These are phyloP conservation scores for Ustilago shanxiensis DNA, from an alignment of 1,284 basidiomycete species.

Conservation along the genomic window DNA sequence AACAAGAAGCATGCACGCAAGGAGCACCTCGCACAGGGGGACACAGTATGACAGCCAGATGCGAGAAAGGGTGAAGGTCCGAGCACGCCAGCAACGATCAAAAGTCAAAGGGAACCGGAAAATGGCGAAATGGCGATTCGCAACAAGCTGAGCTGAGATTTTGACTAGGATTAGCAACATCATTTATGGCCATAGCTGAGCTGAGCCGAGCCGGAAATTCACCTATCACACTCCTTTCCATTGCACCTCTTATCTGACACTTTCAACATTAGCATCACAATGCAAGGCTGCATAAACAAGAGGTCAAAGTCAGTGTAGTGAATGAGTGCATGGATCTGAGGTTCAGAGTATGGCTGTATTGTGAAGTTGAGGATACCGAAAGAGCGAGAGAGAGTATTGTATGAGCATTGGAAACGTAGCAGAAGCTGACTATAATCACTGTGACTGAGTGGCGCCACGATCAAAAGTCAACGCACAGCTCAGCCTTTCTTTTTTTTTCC, in stretches of 20 bases:
- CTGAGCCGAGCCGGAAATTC: not conserved
- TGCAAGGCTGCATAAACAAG: too few relatives aligned
- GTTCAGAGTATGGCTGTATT: too few relatives aligned
- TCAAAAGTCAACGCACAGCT: slow-evolving; percentile 3
- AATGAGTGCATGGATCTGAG: too few relatives aligned
- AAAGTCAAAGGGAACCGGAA: not conserved
- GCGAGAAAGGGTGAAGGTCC: not conserved
- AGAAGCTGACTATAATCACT: not conserved
- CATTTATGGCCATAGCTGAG: too few relatives aligned
- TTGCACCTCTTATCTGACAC: too few relatives aligned
- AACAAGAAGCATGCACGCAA: too few relatives aligned
- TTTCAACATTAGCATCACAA: too few relatives aligned
- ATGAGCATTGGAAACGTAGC: too few relatives aligned
- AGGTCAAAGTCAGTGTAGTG: too few relatives aligned
- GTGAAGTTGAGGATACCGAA: not conserved
- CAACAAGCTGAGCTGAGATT: not conserved
- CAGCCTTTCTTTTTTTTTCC: not conserved
- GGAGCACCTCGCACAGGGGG: not conserved
- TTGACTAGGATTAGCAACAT: not conserved
- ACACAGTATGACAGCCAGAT: not conserved
- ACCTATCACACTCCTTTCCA: too few relatives aligned
- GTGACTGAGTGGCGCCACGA: not conserved
- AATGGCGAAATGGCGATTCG: not conserved
- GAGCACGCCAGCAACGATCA: not conserved
- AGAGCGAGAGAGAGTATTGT: too few relatives aligned